Conservation (phyloP, 352 stramenopile species). For the Phytophthora palmivora region DNA sequence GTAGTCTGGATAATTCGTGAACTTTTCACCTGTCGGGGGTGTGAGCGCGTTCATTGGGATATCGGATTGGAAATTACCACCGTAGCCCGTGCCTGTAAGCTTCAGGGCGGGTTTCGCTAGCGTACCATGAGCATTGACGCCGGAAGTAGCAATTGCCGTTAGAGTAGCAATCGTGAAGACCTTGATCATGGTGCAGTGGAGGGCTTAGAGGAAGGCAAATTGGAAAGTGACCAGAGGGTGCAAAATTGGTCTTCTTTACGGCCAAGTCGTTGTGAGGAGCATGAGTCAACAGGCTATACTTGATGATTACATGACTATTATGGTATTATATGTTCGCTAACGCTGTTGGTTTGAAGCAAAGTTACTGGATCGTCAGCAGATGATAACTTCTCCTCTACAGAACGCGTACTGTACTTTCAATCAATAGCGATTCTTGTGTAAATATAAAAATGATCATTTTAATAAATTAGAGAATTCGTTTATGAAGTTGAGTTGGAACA, state of each 20-base stretch:
- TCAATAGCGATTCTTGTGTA: no score
- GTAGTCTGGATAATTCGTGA: constrained; percentile 23
- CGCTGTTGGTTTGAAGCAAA: no score
- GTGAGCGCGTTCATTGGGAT: constrained; percentile 22
- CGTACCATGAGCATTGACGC: constrained; percentile 21
- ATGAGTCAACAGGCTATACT: no score
- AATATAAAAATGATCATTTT: no score
- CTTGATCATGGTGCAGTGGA: constrained; percentile 11
- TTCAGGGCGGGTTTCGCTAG: constrained; percentile 14
- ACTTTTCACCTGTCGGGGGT: constrained; percentile 12
- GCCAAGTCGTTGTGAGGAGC: background rate
- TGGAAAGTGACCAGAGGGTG: constrained; percentile 6
- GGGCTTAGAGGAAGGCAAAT: constrained; percentile 5
- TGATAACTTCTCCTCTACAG: no score
- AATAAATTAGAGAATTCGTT: no score
- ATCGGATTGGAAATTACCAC: constrained; percentile 17
- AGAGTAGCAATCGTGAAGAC: background rate
- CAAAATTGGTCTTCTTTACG: background rate
- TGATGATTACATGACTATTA: no score
- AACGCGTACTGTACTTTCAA: no score
- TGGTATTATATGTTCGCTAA: no score
- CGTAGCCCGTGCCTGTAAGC: constrained; percentile 20
- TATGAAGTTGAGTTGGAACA: no score
- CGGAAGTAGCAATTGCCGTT: background rate
- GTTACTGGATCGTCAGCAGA: no score